These are phyloP conservation scores for Oldenlandia corymbosa DNA, from an alignment of 257 asterid genomes.

Conservation along the genomic window DNA sequence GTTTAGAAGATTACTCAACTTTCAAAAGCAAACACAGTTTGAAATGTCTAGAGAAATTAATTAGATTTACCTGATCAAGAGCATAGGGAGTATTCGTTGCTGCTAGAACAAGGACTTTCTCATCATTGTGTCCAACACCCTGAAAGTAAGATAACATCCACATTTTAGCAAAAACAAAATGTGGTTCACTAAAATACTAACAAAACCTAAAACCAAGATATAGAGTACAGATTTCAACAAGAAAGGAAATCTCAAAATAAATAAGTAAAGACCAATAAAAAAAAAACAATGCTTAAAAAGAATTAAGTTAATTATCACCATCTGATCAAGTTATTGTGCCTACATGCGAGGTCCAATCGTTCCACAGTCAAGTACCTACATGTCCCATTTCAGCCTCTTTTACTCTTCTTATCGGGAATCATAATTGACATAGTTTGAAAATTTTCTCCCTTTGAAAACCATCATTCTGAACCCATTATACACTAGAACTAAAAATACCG, in stretches of 20 bases:
- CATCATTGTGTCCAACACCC: constrained; percentile 99
- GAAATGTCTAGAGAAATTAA: not conserved
- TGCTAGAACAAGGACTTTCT: constrained; percentile 97
- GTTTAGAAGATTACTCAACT: not conserved
- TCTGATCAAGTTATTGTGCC: not conserved
- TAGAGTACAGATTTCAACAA: not conserved
- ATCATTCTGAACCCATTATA: too few relatives aligned
- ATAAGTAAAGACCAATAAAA: not conserved
- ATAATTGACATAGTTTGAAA: too few relatives aligned
- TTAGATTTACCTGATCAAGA: constrained; percentile 78
- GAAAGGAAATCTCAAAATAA: constrained; percentile 2
- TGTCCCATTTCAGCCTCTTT: not conserved
- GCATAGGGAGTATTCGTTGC: constrained; percentile 98
- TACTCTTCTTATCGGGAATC: not conserved
- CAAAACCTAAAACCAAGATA: not conserved
- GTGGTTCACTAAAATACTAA: not conserved
- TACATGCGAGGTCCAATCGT: not conserved
- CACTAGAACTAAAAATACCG: too few relatives aligned
- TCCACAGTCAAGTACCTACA: not conserved
- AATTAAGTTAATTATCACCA: too few relatives aligned
- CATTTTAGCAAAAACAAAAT: not conserved
- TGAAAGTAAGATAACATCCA: constrained; percentile 21
- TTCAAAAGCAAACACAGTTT: not conserved
- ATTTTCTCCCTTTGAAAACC: too few relatives aligned
- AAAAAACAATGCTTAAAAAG: not conserved